Percentiles rank a stretch among this genome's conserved stretches.
Conservation (phyloP, 495 filamentous ascomycete genomes). For the Apiosordaria backusii region DNA sequence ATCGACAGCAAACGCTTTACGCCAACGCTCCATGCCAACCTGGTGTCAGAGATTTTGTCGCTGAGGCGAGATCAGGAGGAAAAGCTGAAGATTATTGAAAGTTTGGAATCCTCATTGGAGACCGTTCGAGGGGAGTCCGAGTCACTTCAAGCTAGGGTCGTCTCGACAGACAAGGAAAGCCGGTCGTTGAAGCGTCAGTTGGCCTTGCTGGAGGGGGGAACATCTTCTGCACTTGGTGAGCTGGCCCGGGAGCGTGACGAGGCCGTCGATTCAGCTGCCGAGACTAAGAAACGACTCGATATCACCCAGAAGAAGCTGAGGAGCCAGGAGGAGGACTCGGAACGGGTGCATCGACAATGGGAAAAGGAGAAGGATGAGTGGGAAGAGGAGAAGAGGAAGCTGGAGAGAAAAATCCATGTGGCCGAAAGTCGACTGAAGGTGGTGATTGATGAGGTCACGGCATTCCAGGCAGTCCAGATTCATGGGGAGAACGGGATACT, state of each 20-base stretch:
- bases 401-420: conserved; percentile 81
- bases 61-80: conserved; percentile 84
- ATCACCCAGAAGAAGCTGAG: conserved; percentile 71
- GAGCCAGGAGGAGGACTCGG: conserved; percentile 76
- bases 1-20: conserved; percentile 90
- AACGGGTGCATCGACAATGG: conserved; percentile 71
- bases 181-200: conserved; percentile 81
- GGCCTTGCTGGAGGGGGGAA: conserved; percentile 79
- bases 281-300: conserved; percentile 78
- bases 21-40: conserved; percentile 87
- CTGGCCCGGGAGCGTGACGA: conserved; percentile 84
- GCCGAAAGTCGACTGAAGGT: conserved; percentile 80
- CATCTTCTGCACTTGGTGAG: conserved; percentile 75
- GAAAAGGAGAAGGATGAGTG: conserved; percentile 76
- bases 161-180: conserved; percentile 65
- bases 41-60: conserved; percentile 89
- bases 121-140: conserved; percentile 70
- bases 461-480: conserved; percentile 60
- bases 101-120: conserved; percentile 72
- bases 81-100: conserved; percentile 78
- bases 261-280: conserved; percentile 66
- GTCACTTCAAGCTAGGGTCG: conserved; percentile 55
- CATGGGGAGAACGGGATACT: conserved; percentile 34
- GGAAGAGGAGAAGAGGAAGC: conserved; percentile 72
- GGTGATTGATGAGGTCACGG: conserved; percentile 78